These are phyloP conservation scores for Fraxinus quadrangulata DNA, from an alignment of 257 asterid species.

Conservation along the genomic window DNA sequence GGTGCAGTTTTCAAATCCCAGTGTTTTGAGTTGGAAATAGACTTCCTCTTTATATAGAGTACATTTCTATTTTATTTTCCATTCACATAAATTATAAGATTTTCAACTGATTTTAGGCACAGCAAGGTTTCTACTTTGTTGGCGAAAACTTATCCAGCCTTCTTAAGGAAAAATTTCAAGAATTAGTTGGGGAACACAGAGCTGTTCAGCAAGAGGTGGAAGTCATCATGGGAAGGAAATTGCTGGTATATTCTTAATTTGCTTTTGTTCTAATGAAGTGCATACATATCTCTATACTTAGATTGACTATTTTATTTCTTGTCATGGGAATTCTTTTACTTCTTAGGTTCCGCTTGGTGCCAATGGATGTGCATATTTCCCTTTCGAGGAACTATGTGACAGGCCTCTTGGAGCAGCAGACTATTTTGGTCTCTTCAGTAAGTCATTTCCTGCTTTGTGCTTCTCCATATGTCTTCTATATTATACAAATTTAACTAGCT, in stretches of 20 bases:
- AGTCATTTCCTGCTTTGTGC: not conserved
- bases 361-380: conserved; percentile 82
- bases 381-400: conserved; percentile 88
- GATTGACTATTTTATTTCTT: not conserved
- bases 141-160: conserved; percentile 57
- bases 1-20: conserved; percentile 29
- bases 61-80: not conserved
- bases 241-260: conserved; percentile 45
- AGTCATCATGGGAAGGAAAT: conserved; percentile 94
- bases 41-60: not conserved
- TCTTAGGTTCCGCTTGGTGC: conserved; percentile 82
- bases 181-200: conserved; percentile 55
- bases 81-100: not conserved
- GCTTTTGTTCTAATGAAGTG: not conserved
- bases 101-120: conserved; percentile 1
- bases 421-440: conserved; percentile 40
- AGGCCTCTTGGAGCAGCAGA: conserved; percentile 99
- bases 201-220: conserved; percentile 76
- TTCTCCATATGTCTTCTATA: not conserved
- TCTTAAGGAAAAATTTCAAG: conserved; percentile 67
- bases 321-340: conserved; percentile 1
- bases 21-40: not conserved
- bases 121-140: not conserved
- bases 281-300: not conserved
- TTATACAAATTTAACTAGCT: not conserved